Conservation (phyloP, 345 rosid species). For the Brassica juncea region DNA sequence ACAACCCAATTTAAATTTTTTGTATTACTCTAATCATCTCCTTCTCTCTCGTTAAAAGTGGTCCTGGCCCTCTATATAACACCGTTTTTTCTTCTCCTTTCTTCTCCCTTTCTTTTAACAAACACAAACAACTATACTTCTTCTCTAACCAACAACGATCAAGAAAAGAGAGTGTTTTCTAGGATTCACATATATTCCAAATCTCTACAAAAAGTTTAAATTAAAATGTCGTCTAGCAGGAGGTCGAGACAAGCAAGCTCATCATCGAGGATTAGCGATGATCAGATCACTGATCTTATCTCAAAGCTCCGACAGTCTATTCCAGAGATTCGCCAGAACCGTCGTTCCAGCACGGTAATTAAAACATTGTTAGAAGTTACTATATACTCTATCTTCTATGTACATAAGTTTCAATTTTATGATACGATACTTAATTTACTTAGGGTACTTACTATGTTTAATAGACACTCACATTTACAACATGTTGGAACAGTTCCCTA, state of each 20-base stretch:
- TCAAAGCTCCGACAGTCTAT: constrained; percentile 81
- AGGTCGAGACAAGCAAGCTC: constrained; percentile 77
- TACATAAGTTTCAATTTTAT: constrained; percentile 17
- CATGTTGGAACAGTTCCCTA: constrained; percentile 31
- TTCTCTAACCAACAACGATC: constrained; percentile 24
- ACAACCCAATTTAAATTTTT: constrained; percentile 60
- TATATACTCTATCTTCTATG: background rate
- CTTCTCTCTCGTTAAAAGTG: constrained; percentile 38
- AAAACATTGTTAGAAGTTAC: background rate
- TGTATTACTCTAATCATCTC: constrained; percentile 37
- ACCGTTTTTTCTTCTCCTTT: constrained; percentile 51
- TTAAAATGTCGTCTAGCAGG: constrained; percentile 86
- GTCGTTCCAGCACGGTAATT: constrained; percentile 80
- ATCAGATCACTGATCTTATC: constrained; percentile 86
- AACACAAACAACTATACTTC: constrained; percentile 15
- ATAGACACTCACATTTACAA: constrained; percentile 6
- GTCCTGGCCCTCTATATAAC: constrained; percentile 72
- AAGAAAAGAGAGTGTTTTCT: constrained; percentile 21
- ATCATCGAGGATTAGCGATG: constrained; percentile 82
- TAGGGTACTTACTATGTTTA: constrained; percentile 5
- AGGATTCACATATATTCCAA: constrained; percentile 9
- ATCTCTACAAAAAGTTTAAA: background rate
- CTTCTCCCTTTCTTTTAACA: constrained; percentile 39
- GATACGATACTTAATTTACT: background rate
- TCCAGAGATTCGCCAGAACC: constrained; percentile 78